phyloP scores from a whole-genome alignment of 495 filamentous ascomycete genomes.

The Darksidea phi region DNA sequence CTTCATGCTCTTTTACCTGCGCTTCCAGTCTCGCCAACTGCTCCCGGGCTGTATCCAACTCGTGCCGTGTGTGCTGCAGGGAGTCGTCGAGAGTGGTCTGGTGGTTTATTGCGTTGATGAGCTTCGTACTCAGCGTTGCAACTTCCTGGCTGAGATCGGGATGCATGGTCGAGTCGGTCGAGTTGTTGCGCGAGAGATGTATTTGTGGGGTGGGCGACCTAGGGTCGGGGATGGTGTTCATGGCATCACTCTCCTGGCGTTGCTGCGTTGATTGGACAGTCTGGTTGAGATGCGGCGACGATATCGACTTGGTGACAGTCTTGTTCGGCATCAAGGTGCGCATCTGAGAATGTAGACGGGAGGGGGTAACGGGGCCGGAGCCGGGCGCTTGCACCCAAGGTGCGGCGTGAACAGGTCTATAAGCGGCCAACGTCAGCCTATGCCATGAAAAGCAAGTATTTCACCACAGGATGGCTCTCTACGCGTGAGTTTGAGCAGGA shows the following conservation, averaged over 20 bases:
- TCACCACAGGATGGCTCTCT: background rate
- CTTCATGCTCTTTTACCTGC: slow-evolving; percentile 65
- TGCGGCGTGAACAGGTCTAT: slow-evolving; percentile 25
- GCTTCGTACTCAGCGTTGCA: slow-evolving; percentile 85
- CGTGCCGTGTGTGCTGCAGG: slow-evolving; percentile 75
- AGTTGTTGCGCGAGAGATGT: slow-evolving; percentile 24
- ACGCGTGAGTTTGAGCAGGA: background rate
- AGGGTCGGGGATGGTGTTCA: slow-evolving; percentile 42
- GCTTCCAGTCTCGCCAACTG: slow-evolving; percentile 67
- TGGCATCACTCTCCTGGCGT: slow-evolving; percentile 24
- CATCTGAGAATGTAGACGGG: slow-evolving; percentile 13
- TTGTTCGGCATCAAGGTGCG: slow-evolving; percentile 30
- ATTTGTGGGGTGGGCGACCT: slow-evolving; percentile 31
- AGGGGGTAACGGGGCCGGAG: slow-evolving; percentile 27
- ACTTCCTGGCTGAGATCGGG: slow-evolving; percentile 87
- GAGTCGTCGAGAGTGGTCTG: slow-evolving; percentile 91
- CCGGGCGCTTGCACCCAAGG: slow-evolving; percentile 23
- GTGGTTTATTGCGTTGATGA: slow-evolving; percentile 95
- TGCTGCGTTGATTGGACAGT: slow-evolving; percentile 8
- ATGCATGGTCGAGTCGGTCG: slow-evolving; percentile 46
- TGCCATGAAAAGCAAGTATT: background rate
- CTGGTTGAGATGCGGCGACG: slow-evolving; percentile 30
- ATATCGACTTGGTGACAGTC: slow-evolving; percentile 36
- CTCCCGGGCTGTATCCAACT: slow-evolving; percentile 72
- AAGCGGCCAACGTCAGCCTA: slow-evolving; percentile 1